Evolutionary conservation across 371 early-diverging fungal genomes (phyloP).

Genomic region (Rhizopus stolonifer): DNA sequence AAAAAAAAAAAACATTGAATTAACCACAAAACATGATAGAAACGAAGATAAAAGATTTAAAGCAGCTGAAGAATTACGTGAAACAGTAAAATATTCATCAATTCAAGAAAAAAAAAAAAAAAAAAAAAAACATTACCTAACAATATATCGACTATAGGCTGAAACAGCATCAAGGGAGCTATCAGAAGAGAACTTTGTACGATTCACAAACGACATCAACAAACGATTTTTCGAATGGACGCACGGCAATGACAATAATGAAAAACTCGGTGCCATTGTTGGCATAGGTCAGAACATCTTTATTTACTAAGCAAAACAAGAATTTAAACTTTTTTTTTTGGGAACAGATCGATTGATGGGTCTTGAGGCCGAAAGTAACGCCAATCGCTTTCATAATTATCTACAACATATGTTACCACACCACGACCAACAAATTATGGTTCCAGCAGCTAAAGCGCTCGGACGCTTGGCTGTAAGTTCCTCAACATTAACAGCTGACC

Average conservation of each 20-base stretch:
- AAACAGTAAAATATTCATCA: conserved; percentile 33
- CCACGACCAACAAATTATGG: conserved; percentile 81
- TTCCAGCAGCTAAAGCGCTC: conserved; percentile 79
- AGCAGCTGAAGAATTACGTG: conserved; percentile 61
- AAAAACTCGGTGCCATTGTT: conserved; percentile 74
- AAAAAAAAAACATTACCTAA: background rate
- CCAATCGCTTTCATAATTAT: conserved; percentile 87
- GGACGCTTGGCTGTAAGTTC: conserved; percentile 79
- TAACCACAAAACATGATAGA: conserved; percentile 22
- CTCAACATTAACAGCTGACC: conserved; percentile 79
- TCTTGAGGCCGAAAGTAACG: conserved; percentile 83
- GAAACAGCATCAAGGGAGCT: conserved; percentile 63
- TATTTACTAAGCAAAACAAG: background rate
- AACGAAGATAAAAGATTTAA: conserved; percentile 56
- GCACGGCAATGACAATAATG: conserved; percentile 63
- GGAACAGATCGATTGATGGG: conserved; percentile 84
- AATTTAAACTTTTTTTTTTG: background rate
- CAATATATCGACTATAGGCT: conserved; percentile 40
- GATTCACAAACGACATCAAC: conserved; percentile 75
- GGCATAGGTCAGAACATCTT: conserved; percentile 60
- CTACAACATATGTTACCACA: conserved; percentile 83
- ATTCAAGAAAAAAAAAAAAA: no score
- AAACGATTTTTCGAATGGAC: conserved; percentile 73
- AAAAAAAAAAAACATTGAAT: background rate
- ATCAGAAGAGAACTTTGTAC: conserved; percentile 65